Evolutionary conservation across 1,284 basidiomycete genomes (phyloP).

Genomic region (Cronartium quercuum): DNA sequence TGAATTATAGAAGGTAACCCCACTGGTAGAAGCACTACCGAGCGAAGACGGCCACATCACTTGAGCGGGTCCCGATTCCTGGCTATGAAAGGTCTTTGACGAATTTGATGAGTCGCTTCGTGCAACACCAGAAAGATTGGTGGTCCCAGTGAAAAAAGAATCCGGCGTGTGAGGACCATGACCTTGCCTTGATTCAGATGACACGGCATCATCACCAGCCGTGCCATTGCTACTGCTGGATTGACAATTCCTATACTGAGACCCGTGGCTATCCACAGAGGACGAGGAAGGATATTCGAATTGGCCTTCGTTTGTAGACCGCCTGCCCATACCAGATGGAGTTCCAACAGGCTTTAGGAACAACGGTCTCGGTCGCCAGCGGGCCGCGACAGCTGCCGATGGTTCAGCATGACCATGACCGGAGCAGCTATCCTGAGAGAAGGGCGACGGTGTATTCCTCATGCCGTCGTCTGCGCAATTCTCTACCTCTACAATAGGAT

Average conservation of each 20-base stretch:
- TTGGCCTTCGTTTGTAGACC: not conserved
- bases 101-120: not conserved
- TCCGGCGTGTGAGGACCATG: no score
- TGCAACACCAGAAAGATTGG: not conserved
- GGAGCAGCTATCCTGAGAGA: not conserved
- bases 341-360: not conserved
- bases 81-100: not conserved
- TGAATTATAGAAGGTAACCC: not conserved
- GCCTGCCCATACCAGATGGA: not conserved
- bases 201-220: no score
- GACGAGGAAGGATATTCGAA: not conserved
- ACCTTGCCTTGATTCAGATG: no score
- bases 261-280: no score
- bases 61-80: not conserved
- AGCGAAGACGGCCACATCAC: not conserved
- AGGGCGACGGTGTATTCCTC: not conserved
- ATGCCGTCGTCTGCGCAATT: not conserved
- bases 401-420: not conserved
- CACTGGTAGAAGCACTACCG: not conserved
- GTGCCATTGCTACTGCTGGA: no score
- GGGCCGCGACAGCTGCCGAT: not conserved
- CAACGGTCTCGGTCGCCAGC: constrained; percentile 1
- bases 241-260: no score
- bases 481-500: not conserved
- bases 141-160: no score